Base-by-base conservation (phyloP, 306 rosid genomes). In the Prunus fruticosa region DNA sequence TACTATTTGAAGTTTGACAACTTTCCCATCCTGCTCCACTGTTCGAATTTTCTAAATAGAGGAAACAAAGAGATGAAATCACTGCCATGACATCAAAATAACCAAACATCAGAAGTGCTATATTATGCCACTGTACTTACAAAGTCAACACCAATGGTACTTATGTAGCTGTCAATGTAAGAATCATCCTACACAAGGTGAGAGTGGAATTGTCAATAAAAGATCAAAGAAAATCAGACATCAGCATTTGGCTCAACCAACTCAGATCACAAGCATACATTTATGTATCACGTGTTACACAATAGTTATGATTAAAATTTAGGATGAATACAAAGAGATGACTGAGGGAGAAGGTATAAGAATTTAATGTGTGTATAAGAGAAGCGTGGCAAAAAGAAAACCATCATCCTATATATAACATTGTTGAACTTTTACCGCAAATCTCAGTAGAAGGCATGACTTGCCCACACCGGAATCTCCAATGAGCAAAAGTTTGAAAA, bases 401-500 rank as follows among this genome's bases (percentile, higher is more conserved):
- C 13, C 23, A 30, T 28, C 18, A 27, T 12, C 3, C 22, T 58
- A 69, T 25, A 19, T 46, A 9, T 13, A 25, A 58, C 5, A 15
- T 49, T 3, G 34, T 34, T 32, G 8, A 32, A 78, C 25, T 32
- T 89, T 76, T 88, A 90, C 96, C 83, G 96, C 96, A 80, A 88
- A 90, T 88, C 96, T 83, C 80, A 90, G 85, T 80, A 90, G 96
- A 72, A 90, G 91, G 78, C 96, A 90, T 53, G 96, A 90, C 82
- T 90, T 90, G 71, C 96, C 96, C 8, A 88, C 96, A 67, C 96
- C 96, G 23, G 96, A 90, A 85, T 90, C 96, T 83, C 96, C 96
- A 64, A 90, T 90, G 45, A 90, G 87, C 84, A 90, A 62, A 81
- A 90, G 93, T 86, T 90, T 90, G 80, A 90, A 90, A 79, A 90